A percentile compares a stretch with the other conserved stretches of the same genome.
These are phyloP conservation scores for Edaphochlamys debaryana DNA, from an alignment of 139 green algal species.

Conservation along the genomic window DNA sequence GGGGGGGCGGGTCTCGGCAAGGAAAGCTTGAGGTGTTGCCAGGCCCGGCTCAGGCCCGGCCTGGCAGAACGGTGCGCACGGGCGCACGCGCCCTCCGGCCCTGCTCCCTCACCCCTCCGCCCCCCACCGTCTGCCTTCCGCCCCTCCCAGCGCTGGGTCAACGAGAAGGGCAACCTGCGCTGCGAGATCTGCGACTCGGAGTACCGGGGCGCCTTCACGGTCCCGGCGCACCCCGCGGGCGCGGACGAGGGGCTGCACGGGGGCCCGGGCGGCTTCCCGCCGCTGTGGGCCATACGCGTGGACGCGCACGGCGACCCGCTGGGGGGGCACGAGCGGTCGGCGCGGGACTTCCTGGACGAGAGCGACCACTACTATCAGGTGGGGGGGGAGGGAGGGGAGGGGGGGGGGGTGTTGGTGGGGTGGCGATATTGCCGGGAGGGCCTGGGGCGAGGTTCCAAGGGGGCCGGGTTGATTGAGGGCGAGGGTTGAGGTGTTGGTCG, in stretches of 20 bases:
- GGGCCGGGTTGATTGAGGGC: too few species aligned
- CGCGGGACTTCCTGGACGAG: constrained; percentile 45
- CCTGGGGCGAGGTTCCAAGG: too few species aligned
- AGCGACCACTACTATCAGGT: constrained; percentile 24
- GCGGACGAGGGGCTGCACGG: not conserved
- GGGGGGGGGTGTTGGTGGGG: too few species aligned
- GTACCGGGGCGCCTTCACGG: constrained; percentile 44
- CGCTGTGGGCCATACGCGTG: constrained; percentile 35
- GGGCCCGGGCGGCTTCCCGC: not conserved
- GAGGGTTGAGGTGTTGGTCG: too few species aligned
- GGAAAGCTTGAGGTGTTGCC: too few species aligned
- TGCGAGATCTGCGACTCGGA: constrained; percentile 51
- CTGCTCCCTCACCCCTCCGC: not conserved
- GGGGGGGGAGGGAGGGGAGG: too few species aligned
- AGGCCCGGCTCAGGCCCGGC: not conserved
- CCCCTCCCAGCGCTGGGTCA: constrained; percentile 43
- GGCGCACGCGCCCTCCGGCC: too few species aligned
- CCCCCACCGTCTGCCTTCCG: too few species aligned
- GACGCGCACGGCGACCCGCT: constrained; percentile 6
- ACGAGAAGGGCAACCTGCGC: constrained; percentile 49
- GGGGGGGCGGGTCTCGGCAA: too few species aligned
- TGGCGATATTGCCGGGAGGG: too few species aligned
- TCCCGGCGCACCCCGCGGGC: not conserved
- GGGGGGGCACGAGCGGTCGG: constrained; percentile 9
- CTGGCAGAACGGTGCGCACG: not conserved